Percentiles rank a stretch among this genome's conserved stretches.
Conservation (phyloP, 192 early-diverging fungal species). For the Coemansia sp. region DNA sequence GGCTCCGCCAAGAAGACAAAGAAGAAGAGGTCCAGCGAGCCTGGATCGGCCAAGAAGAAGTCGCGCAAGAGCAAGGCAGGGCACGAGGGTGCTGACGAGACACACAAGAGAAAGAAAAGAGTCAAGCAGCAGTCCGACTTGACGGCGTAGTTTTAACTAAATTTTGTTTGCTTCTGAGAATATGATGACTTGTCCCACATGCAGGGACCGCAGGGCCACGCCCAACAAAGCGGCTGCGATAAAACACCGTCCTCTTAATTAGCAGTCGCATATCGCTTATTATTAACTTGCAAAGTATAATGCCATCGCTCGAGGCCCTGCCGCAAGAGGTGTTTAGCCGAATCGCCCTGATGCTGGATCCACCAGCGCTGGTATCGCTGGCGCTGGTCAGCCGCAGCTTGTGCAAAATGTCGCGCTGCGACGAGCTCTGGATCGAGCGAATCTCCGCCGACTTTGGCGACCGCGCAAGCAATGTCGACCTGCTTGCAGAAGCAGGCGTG, state of each 20-base stretch:
- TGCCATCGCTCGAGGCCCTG: conserved; percentile 26
- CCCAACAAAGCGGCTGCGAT: not conserved
- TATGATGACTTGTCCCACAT: conserved; percentile 1
- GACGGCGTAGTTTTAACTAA: not conserved
- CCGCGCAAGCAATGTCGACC: conserved; percentile 29
- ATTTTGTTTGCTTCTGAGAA: not conserved
- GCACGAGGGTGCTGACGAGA: conserved; percentile 5
- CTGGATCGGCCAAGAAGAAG: conserved; percentile 2
- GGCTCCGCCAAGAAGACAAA: conserved; percentile 15
- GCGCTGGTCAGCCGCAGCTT: conserved; percentile 33
- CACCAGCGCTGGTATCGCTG: conserved; percentile 23
- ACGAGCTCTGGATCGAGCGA: conserved; percentile 44
- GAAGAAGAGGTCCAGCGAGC: conserved; percentile 14
- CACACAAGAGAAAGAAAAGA: conserved; percentile 29
- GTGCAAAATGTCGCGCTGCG: conserved; percentile 16
- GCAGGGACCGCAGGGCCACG: not conserved
- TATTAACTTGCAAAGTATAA: too few species aligned
- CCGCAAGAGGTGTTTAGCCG: conserved; percentile 41
- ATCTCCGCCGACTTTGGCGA: conserved; percentile 48
- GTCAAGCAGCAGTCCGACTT: not conserved
- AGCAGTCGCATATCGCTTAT: too few species aligned
- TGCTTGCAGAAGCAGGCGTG: conserved; percentile 43
- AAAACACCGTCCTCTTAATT: too few species aligned
- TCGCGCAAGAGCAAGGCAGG: conserved; percentile 12
- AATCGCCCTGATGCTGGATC: conserved; percentile 32